Percentiles rank a stretch among this genome's conserved stretches.
Conservation (phyloP, 2,329 filamentous ascomycete genomes). For the Cordyceps cateniannulata region DNA sequence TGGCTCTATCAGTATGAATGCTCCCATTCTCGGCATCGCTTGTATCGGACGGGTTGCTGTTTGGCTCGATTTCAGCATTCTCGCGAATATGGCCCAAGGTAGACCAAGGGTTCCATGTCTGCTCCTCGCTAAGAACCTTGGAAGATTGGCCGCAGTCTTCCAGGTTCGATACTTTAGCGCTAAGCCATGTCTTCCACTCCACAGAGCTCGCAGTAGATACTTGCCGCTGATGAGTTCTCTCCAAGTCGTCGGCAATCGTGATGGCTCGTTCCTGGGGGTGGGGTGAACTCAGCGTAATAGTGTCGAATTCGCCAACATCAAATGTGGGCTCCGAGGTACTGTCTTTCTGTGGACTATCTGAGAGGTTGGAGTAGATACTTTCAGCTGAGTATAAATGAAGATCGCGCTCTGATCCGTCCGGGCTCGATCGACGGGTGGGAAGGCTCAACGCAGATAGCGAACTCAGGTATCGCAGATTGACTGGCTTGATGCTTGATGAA, state of each 20-base stretch:
- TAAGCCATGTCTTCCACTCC: conserved; percentile 51
- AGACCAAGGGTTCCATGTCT: conserved; percentile 10
- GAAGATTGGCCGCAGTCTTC: conserved; percentile 22
- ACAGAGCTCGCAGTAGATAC: conserved; percentile 39
- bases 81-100: conserved; percentile 40
- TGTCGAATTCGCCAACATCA: background rate
- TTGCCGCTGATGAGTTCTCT: conserved; percentile 26
- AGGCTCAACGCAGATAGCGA: conserved; percentile 35
- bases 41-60: conserved; percentile 12
- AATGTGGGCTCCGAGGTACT: background rate
- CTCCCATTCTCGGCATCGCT: background rate
- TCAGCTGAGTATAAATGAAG: conserved; percentile 35
- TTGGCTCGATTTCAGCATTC: conserved; percentile 40
- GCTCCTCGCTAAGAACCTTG: conserved; percentile 9
- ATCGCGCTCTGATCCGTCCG: conserved; percentile 32
- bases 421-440: conserved; percentile 33
- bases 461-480: conserved; percentile 30
- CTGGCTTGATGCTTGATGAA: conserved; percentile 18
- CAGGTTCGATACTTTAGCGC: conserved; percentile 43
- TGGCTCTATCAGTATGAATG: background rate
- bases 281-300: background rate
- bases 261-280: background rate
- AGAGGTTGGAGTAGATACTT: conserved; percentile 40
- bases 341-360: conserved; percentile 19
- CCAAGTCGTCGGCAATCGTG: background rate